A percentile compares a stretch with the other conserved stretches of the same genome.
These are phyloP conservation scores for Fusarium goolgardi DNA, from an alignment of 2,329 filamentous ascomycete genomes.

Conservation along the genomic window DNA sequence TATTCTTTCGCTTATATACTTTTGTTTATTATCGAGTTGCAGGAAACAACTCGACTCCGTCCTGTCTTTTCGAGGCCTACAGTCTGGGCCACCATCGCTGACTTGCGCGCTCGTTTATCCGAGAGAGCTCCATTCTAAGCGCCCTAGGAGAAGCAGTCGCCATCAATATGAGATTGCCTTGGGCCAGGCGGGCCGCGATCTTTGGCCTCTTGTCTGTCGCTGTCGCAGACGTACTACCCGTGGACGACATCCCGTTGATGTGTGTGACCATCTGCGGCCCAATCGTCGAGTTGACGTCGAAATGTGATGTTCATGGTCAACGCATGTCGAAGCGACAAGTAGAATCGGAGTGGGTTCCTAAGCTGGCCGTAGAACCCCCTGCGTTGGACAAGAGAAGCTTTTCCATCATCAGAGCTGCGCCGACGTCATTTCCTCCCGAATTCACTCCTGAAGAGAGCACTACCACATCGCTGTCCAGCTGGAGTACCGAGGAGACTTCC, in stretches of 20 bases:
- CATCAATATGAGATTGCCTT: conserved; percentile 46
- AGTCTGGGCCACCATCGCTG: conserved; percentile 28
- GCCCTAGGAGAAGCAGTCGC: neutral
- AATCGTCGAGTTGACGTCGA: conserved; percentile 56
- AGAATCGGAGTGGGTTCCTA: conserved; percentile 37
- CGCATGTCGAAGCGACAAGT: conserved; percentile 46
- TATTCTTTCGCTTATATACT: conserved; percentile 27
- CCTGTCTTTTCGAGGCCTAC: conserved; percentile 17
- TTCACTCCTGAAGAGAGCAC: conserved; percentile 25
- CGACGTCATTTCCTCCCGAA: conserved; percentile 48
- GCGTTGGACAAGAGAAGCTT: conserved; percentile 44
- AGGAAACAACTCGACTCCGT: conserved; percentile 12
- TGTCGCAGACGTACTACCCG: conserved; percentile 49
- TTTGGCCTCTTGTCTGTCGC: conserved; percentile 48
- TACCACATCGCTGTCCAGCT: conserved; percentile 17
- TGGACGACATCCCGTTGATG: conserved; percentile 53
- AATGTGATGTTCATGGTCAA: conserved; percentile 49
- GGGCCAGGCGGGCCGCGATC: conserved; percentile 44
- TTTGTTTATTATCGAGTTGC: conserved; percentile 19
- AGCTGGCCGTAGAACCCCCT: conserved; percentile 37
- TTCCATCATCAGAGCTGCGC: conserved; percentile 49
- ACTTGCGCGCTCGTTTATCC: neutral
- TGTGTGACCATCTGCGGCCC: conserved; percentile 58
- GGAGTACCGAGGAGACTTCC: conserved; percentile 11
- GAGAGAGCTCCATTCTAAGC: neutral